Conservation (phyloP, 345 rosid species). For the Salix brachista region DNA sequence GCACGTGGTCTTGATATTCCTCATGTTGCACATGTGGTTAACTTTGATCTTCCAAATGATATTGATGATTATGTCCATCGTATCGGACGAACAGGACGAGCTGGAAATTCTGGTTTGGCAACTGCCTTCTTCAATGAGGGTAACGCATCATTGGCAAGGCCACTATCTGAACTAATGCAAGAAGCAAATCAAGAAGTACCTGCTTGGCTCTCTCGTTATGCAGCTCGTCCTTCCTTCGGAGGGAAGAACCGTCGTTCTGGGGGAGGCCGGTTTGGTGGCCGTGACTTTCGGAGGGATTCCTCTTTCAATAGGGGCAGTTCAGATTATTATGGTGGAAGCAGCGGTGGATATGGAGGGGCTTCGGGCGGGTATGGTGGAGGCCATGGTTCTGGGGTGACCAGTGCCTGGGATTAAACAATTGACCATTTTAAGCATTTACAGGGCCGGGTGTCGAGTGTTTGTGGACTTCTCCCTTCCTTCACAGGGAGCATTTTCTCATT, state of each 20-base stretch:
- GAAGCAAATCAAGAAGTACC: conserved; percentile 97
- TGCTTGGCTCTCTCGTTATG: conserved; percentile 80
- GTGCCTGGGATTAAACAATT: conserved; percentile 65
- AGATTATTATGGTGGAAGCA: conserved; percentile 51
- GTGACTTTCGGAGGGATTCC: conserved; percentile 76
- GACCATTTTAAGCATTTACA: conserved; percentile 6
- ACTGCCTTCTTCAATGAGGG: conserved; percentile 92
- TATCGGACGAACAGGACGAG: conserved; percentile 97
- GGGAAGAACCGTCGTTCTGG: conserved; percentile 75
- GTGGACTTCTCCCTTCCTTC: conserved; percentile 16
- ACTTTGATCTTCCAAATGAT: conserved; percentile 94
- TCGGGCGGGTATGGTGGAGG: conserved; percentile 36
- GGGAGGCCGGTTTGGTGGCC: conserved; percentile 87
- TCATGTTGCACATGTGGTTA: conserved; percentile 88
- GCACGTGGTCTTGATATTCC: conserved; percentile 97
- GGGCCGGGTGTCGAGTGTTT: conserved; percentile 15
- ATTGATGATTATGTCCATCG: conserved; percentile 97
- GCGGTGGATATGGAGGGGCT: conserved; percentile 16
- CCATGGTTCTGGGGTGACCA: conserved; percentile 49
- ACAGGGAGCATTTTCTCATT: conserved; percentile 5
- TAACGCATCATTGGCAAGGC: conserved; percentile 65
- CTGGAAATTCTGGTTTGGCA: conserved; percentile 87
- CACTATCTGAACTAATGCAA: conserved; percentile 76
- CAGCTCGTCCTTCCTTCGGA: conserved; percentile 59
- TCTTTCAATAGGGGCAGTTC: conserved; percentile 53